Conservation (phyloP, 2,329 filamentous ascomycete species). For the Phaeosphaeria sp. region DNA sequence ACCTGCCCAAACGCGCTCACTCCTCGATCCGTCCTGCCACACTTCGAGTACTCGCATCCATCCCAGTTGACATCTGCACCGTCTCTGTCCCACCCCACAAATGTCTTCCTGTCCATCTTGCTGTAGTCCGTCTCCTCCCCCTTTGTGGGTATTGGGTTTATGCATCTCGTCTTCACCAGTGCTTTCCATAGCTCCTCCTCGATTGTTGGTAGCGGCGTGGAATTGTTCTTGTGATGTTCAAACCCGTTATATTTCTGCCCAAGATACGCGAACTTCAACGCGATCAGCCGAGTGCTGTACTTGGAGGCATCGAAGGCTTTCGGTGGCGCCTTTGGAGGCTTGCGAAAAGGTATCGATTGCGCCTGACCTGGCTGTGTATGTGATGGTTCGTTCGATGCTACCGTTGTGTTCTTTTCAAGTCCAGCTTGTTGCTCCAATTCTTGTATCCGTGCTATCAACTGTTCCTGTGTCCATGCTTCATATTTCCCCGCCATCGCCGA, state of each 20-base stretch:
- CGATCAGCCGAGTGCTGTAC: slow-evolving; percentile 84
- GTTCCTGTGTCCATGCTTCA: slow-evolving; percentile 41
- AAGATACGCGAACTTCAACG: slow-evolving; percentile 91
- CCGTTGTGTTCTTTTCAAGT: background rate
- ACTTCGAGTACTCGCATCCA: slow-evolving; percentile 90
- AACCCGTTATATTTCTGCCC: slow-evolving; percentile 92
- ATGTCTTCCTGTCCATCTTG: slow-evolving; percentile 38
- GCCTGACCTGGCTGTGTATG: slow-evolving; percentile 1
- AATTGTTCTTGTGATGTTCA: slow-evolving; percentile 79
- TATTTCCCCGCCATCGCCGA: slow-evolving; percentile 35
- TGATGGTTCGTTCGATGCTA: slow-evolving; percentile 3
- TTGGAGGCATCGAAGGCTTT: slow-evolving; percentile 76
- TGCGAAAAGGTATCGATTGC: slow-evolving; percentile 26
- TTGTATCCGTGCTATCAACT: slow-evolving; percentile 42
- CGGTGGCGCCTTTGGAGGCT: slow-evolving; percentile 43
- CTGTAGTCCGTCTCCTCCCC: slow-evolving; percentile 39
- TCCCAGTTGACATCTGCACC: slow-evolving; percentile 72
- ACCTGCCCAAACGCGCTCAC: slow-evolving; percentile 98
- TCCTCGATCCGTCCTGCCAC: slow-evolving; percentile 88
- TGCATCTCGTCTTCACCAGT: slow-evolving; percentile 79
- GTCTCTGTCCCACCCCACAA: slow-evolving; percentile 45
- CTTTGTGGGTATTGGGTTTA: slow-evolving; percentile 51
- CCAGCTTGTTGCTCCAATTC: slow-evolving; percentile 36
- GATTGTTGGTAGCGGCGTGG: slow-evolving; percentile 75
- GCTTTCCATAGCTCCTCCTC: slow-evolving; percentile 96